Percentiles rank a stretch among this genome's conserved stretches.
phyloP scores from a whole-genome alignment of 495 filamentous ascomycete species.

The Tuber microsphaerosporum region DNA sequence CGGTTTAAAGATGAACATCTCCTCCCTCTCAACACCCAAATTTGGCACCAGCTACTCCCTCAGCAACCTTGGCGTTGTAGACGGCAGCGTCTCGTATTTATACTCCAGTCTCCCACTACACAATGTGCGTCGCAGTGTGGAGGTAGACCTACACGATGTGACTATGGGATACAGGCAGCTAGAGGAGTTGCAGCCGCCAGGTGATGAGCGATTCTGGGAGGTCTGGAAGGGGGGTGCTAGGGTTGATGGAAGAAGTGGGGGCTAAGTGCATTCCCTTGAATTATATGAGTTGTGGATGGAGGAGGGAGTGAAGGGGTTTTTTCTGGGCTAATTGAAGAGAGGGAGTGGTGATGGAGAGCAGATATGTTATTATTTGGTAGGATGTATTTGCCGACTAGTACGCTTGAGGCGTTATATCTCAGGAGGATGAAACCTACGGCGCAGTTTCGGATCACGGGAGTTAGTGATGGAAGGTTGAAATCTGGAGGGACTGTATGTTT shows the following conservation, averaged over 20 bases:
- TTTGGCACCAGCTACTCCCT: conserved; percentile 40
- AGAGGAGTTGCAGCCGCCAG: conserved; percentile 50
- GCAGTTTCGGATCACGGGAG: conserved; percentile 72
- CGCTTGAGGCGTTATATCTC: conserved; percentile 79
- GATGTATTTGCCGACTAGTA: conserved; percentile 74
- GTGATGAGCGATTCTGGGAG: conserved; percentile 41
- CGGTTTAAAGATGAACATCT: conserved; percentile 72
- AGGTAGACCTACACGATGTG: conserved; percentile 58
- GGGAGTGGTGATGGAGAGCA: conserved; percentile 40
- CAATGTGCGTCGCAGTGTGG: conserved; percentile 50
- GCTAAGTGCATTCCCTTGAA: conserved; percentile 37
- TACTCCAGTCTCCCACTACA: conserved; percentile 32
- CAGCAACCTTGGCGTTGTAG: conserved; percentile 34
- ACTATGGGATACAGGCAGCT: conserved; percentile 64
- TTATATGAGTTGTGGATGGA: neutral
- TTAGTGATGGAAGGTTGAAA: conserved; percentile 65
- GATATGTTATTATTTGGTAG: conserved; percentile 79
- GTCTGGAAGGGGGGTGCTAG: conserved; percentile 34
- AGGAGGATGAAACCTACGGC: conserved; percentile 69
- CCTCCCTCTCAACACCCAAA: conserved; percentile 81
- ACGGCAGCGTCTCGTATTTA: conserved; percentile 38
- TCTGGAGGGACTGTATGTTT: conserved; percentile 59
- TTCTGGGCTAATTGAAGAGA: conserved; percentile 8
- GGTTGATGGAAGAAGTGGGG: conserved; percentile 35
- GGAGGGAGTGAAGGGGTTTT: neutral